Conservation (phyloP, 2,329 filamentous ascomycete genomes). For the Gremmenia infestans region DNA sequence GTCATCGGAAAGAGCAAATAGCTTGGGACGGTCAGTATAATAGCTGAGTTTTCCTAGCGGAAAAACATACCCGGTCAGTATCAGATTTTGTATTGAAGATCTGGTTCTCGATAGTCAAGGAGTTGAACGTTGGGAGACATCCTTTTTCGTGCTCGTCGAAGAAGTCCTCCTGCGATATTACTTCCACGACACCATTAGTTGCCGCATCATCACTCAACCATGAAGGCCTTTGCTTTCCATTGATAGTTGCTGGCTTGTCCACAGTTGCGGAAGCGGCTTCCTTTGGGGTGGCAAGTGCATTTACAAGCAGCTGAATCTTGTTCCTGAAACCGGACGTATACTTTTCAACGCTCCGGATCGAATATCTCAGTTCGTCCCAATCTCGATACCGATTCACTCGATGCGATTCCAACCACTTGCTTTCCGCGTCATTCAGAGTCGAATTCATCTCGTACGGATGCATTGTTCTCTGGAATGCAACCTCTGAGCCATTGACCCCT, state of each 20-base stretch:
- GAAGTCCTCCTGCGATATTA: conserved; percentile 39
- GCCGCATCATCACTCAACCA: conserved; percentile 35
- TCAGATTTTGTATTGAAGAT: conserved; percentile 39
- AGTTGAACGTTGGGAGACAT: conserved; percentile 42
- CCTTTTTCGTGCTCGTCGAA: conserved; percentile 34
- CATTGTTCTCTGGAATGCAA: conserved; percentile 34
- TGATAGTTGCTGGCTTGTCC: conserved; percentile 23
- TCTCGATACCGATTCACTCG: conserved; percentile 40
- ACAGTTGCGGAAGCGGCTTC: neutral
- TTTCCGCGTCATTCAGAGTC: conserved; percentile 36
- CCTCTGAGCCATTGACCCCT: conserved; percentile 39
- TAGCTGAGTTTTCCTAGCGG: neutral
- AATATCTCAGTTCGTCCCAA: conserved; percentile 42
- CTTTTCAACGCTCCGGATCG: conserved; percentile 38
- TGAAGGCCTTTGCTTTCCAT: conserved; percentile 32
- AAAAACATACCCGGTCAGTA: conserved; percentile 27
- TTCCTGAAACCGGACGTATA: conserved; percentile 38
- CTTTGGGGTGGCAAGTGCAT: conserved; percentile 31
- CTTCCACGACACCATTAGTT: conserved; percentile 32
- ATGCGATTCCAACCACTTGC: conserved; percentile 38
- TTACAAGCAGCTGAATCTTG: conserved; percentile 40
- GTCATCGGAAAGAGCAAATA: conserved; percentile 41
- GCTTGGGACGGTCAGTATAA: conserved; percentile 14
- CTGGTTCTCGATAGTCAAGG: conserved; percentile 39
- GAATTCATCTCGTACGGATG: conserved; percentile 37